Conservation (phyloP, 75 land plant species). For the Picea glauca region DNA sequence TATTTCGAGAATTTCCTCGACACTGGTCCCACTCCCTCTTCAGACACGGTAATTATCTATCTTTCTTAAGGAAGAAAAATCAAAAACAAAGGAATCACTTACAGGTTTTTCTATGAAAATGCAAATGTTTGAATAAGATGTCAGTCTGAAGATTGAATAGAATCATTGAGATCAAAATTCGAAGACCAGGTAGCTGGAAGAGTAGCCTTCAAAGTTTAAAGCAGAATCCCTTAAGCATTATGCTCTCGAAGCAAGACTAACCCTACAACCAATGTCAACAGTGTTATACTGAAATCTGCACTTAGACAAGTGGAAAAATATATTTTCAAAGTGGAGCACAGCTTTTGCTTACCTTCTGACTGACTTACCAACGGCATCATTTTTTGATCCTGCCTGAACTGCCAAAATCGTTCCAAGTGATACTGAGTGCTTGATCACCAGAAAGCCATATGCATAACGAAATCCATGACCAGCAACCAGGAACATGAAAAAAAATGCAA, state of each 20-base stretch:
- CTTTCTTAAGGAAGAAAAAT: conserved; percentile 1
- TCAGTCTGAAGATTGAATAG: conserved; percentile 4
- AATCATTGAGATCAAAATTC: conserved; percentile 6
- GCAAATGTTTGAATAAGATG: background rate
- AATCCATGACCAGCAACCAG: background rate
- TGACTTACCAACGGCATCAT: conserved; percentile 25
- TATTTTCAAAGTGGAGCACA: background rate
- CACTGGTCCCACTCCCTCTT: background rate
- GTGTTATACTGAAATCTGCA: background rate
- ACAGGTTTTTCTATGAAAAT: conserved; percentile 3
- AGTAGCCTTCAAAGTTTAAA: background rate
- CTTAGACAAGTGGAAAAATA: background rate
- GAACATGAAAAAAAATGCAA: conserved; percentile 6
- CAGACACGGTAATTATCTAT: background rate
- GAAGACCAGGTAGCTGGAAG: background rate
- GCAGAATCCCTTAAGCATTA: background rate
- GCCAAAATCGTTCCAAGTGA: conserved; percentile 18
- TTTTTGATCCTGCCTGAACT: conserved; percentile 16
- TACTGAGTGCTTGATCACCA: conserved; percentile 23
- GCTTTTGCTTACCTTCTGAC: conserved; percentile 33
- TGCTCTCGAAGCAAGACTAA: conserved; percentile 3
- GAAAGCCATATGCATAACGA: conserved; percentile 1
- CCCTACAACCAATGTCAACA: background rate
- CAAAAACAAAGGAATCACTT: conserved; percentile 1
- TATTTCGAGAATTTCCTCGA: background rate